Percentiles rank a stretch among this genome's conserved stretches.
phyloP scores from a whole-genome alignment of 345 rosid species.

The Lumnitzera littorea region DNA sequence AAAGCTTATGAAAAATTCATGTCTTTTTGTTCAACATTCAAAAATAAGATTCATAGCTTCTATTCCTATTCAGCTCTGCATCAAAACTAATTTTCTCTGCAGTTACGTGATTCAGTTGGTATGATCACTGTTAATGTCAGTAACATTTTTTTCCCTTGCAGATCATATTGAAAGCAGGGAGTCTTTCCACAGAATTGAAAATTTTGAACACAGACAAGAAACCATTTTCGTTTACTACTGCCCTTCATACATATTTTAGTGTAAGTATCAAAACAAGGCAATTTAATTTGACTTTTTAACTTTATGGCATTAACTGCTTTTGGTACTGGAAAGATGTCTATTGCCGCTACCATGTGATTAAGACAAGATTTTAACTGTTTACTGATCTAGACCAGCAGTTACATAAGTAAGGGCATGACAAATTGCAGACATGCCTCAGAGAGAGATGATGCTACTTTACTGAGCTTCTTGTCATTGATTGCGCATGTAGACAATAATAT shows the following conservation, averaged over 20 bases:
- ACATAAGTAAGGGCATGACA: no score
- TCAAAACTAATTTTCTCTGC: not conserved
- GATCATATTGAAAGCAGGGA: conserved; percentile 52
- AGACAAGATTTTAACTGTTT: no score
- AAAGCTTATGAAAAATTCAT: not conserved
- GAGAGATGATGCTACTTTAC: no score
- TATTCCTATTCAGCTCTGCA: not conserved
- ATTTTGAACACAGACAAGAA: conserved; percentile 67
- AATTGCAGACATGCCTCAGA: no score
- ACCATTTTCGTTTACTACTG: conserved; percentile 74
- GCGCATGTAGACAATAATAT: not conserved
- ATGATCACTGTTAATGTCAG: conserved; percentile 4
- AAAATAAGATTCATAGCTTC: not conserved
- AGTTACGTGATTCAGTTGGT: not conserved
- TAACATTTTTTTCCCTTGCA: conserved; percentile 25
- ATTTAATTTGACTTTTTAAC: conserved; percentile 2
- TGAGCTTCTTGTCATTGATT: not conserved
- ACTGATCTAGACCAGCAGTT: no score
- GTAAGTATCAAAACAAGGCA: conserved; percentile 28
- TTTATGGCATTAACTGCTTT: not conserved
- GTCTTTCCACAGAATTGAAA: conserved; percentile 71
- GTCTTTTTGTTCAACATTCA: not conserved
- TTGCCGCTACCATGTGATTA: not conserved
- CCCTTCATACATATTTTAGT: conserved; percentile 83
- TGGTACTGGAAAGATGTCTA: not conserved